Conservation (phyloP, 768 basidiomycete species). For the Kwoniella shandongensis region DNA sequence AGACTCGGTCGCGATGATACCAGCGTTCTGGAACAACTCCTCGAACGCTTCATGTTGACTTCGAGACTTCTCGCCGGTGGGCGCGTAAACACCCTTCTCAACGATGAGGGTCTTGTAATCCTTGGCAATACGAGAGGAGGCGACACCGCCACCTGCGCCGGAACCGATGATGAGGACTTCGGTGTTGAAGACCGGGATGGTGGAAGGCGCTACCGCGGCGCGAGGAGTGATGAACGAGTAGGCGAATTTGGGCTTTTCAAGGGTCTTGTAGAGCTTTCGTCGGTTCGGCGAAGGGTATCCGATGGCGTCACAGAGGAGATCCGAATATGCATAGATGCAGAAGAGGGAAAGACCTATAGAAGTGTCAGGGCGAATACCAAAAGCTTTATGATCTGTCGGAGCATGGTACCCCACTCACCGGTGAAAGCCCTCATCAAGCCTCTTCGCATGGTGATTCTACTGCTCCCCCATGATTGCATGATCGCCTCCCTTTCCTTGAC, state of each 20-base stretch:
- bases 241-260: constrained; percentile 4
- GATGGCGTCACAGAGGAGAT: constrained; percentile 1
- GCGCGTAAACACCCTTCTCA: constrained; percentile 36
- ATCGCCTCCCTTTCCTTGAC: constrained; percentile 7
- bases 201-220: background rate
- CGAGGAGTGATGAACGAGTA: constrained; percentile 10
- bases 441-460: background rate
- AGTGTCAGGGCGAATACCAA: constrained; percentile 1
- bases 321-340: background rate
- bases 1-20: constrained; percentile 69
- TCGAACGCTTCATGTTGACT: constrained; percentile 19
- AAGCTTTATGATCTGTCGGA: background rate
- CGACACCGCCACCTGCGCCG: constrained; percentile 38
- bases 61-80: constrained; percentile 25
- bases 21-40: constrained; percentile 61
- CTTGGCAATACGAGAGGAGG: constrained; percentile 25
- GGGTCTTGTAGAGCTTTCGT: constrained; percentile 4
- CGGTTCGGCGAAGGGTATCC: constrained; percentile 16
- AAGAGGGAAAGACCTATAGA: constrained; percentile 1
- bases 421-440: constrained; percentile 7
- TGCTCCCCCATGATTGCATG: constrained; percentile 6
- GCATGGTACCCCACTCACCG: background rate
- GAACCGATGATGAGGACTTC: constrained; percentile 38
- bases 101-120: constrained; percentile 30
- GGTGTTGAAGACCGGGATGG: constrained; percentile 19